These are phyloP conservation scores for Avena eriantha DNA, from an alignment of 176 grass and related monocot genomes.

Conservation along the genomic window DNA sequence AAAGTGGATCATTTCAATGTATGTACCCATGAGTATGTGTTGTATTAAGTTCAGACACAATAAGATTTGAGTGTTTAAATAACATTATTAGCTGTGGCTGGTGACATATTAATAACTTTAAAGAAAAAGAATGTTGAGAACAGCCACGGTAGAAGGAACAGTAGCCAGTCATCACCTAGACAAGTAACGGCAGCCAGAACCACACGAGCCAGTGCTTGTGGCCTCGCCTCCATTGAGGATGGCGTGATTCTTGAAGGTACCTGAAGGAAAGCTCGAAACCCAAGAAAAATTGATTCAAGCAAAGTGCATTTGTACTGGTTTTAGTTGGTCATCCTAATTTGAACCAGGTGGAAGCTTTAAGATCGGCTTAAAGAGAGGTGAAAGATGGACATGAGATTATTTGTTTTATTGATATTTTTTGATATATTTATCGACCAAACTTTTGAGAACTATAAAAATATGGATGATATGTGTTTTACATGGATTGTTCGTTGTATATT, in stretches of 20 bases:
- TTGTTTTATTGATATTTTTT: conserved; percentile 17
- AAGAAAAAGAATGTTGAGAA: too few species aligned
- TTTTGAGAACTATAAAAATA: background rate
- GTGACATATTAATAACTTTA: too few species aligned
- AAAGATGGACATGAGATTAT: conserved; percentile 23
- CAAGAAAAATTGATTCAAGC: conserved; percentile 48
- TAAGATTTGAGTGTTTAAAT: background rate
- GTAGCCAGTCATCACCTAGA: too few species aligned
- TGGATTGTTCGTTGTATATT: background rate
- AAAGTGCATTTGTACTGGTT: background rate
- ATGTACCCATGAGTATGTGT: background rate
- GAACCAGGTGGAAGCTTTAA: conserved; percentile 1
- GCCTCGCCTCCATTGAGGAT: too few species aligned
- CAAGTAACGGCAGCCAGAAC: too few species aligned
- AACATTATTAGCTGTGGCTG: too few species aligned
- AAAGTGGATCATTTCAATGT: background rate
- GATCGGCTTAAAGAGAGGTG: background rate
- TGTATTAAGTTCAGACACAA: background rate
- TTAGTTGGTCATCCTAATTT: conserved; percentile 11
- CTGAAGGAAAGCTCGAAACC: conserved; percentile 51
- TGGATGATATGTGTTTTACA: background rate
- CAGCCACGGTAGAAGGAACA: too few species aligned
- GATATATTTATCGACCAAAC: conserved; percentile 16
- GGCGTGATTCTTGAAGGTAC: conserved; percentile 66
- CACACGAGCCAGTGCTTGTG: too few species aligned